phyloP scores from a whole-genome alignment of 768 basidiomycete species.

The Lentinula boryana region DNA sequence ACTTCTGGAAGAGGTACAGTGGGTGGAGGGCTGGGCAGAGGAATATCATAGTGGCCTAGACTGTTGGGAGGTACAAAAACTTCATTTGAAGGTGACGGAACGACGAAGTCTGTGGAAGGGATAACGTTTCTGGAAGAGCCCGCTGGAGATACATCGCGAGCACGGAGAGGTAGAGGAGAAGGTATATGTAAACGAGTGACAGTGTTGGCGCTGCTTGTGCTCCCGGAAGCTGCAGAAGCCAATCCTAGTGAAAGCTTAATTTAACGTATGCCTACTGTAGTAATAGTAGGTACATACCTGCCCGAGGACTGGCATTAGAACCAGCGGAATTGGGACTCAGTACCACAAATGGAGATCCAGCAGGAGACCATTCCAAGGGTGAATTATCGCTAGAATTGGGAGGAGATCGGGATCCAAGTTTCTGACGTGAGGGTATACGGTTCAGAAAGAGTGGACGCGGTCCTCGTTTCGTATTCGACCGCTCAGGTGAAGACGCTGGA shows the following conservation, averaged over 20 bases:
- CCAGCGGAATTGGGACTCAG: slow-evolving; percentile 14
- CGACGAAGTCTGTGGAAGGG: slow-evolving; percentile 7
- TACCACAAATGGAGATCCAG: slow-evolving; percentile 17
- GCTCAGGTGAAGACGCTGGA: background rate
- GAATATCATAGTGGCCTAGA: slow-evolving; percentile 15
- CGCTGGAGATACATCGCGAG: background rate
- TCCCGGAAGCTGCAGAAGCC: background rate
- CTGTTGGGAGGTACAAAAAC: background rate
- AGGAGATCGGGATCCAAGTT: background rate
- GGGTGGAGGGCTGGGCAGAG: slow-evolving; percentile 48
- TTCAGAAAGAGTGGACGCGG: slow-evolving; percentile 1
- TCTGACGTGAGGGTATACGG: background rate
- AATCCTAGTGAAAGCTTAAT: background rate
- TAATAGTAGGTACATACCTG: background rate
- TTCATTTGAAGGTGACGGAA: slow-evolving; percentile 9
- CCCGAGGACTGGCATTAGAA: background rate
- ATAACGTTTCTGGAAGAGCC: background rate
- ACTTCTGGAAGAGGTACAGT: slow-evolving; percentile 33
- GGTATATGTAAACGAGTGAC: background rate
- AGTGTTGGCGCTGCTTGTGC: background rate
- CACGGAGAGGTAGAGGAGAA: background rate
- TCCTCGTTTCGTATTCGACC: background rate
- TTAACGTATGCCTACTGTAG: background rate
- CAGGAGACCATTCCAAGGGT: slow-evolving; percentile 7
- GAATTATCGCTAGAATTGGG: slow-evolving; percentile 12